A percentile compares a stretch with the other conserved stretches of the same genome.
Evolutionary conservation across 345 rosid genomes (phyloP).

Genomic region (Pelargonium nanum): DNA sequence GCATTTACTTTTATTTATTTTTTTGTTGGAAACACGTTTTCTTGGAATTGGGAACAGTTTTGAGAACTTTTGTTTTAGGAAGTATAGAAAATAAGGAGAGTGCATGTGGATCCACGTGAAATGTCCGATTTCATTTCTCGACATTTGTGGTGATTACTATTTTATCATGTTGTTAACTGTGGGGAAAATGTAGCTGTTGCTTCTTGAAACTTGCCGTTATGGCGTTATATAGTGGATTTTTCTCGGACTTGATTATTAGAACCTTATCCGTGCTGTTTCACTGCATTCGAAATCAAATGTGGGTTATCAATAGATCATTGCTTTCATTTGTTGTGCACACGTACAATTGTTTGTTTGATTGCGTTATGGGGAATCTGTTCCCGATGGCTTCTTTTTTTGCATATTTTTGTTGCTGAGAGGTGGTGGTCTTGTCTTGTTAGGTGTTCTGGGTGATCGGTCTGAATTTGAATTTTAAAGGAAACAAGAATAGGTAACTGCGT

Average conservation of each 20-base stretch:
- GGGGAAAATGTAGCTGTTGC: not conserved
- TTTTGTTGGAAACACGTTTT: no score
- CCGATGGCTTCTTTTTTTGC: not conserved
- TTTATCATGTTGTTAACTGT: no score
- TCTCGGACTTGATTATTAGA: not conserved
- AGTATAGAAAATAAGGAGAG: not conserved
- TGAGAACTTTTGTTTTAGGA: not conserved
- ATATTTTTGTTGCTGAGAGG: not conserved
- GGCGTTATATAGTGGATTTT: not conserved
- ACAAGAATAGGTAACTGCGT: slow-evolving; percentile 31
- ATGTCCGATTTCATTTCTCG: not conserved
- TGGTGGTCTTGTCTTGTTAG: not conserved
- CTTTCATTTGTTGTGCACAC: not conserved
- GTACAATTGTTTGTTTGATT: no score
- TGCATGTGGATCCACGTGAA: no score
- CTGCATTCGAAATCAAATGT: not conserved
- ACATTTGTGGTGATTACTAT: no score
- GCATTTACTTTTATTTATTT: not conserved
- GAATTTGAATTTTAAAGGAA: not conserved
- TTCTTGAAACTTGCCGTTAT: not conserved
- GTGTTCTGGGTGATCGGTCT: not conserved
- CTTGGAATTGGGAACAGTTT: not conserved
- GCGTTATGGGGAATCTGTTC: not conserved
- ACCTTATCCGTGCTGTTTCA: not conserved
- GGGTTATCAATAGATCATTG: not conserved